Evolutionary conservation across 257 asterid genomes (phyloP).

Genomic region (Coffea canephora): DNA sequence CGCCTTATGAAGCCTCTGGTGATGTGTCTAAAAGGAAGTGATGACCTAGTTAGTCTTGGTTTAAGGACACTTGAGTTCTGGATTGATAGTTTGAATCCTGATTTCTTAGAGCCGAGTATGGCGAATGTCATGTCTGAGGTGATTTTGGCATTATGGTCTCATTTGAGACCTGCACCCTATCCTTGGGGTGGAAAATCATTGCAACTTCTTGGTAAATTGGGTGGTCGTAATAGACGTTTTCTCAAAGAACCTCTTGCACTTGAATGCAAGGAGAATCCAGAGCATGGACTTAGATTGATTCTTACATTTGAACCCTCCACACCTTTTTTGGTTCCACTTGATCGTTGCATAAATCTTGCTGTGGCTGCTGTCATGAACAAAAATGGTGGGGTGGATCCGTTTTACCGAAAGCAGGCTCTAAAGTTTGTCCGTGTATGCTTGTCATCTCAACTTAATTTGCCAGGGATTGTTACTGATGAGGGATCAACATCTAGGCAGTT

Average conservation of each 20-base stretch:
- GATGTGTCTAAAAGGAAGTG: slow-evolving; percentile 95
- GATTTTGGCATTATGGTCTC: slow-evolving; percentile 97
- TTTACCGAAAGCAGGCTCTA: slow-evolving; percentile 87
- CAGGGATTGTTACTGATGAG: slow-evolving; percentile 78
- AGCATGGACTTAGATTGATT: slow-evolving; percentile 93
- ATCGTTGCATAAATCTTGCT: slow-evolving; percentile 96
- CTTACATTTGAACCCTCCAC: slow-evolving; percentile 98
- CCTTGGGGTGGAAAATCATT: slow-evolving; percentile 94
- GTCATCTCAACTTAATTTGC: slow-evolving; percentile 95
- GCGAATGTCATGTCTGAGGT: slow-evolving; percentile 99
- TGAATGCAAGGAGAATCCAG: slow-evolving; percentile 99
- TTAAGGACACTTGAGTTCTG: slow-evolving; percentile 98
- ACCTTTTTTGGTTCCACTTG: slow-evolving; percentile 95
- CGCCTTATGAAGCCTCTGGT: slow-evolving; percentile 98
- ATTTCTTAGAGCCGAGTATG: slow-evolving; percentile 98
- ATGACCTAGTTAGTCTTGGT: slow-evolving; percentile 87
- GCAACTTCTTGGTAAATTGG: slow-evolving; percentile 97
- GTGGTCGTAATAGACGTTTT: slow-evolving; percentile 98
- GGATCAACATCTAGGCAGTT: slow-evolving; percentile 68
- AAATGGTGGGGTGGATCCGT: slow-evolving; percentile 62
- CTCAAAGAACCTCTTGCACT: slow-evolving; percentile 97
- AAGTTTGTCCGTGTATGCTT: slow-evolving; percentile 92
- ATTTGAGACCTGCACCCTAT: slow-evolving; percentile 90
- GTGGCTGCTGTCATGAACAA: slow-evolving; percentile 92
- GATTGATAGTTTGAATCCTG: slow-evolving; percentile 99